Percentiles rank a stretch among this genome's conserved stretches.
phyloP scores from a whole-genome alignment of 2,329 filamentous ascomycete genomes.

The Diaporthe sp. region DNA sequence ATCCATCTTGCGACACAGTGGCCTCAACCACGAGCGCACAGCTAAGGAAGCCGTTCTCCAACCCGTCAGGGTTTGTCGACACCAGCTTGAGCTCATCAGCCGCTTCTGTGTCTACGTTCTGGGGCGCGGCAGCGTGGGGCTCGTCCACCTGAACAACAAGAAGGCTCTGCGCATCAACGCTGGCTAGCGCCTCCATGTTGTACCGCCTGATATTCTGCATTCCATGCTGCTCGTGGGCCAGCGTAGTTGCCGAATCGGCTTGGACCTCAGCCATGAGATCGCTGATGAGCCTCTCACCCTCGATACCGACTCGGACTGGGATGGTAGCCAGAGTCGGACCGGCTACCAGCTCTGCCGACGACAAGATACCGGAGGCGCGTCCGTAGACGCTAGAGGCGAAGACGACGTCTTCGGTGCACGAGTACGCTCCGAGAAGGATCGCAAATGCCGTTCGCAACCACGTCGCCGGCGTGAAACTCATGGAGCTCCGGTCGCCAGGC shows the following conservation, averaged over 20 bases:
- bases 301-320: slow-evolving; percentile 3
- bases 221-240: slow-evolving; percentile 27
- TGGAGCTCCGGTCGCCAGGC: neutral
- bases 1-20: neutral
- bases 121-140: neutral
- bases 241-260: slow-evolving; percentile 21
- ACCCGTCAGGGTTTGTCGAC: neutral
- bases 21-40: neutral
- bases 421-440: neutral
- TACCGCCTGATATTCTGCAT: slow-evolving; percentile 34
- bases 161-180: slow-evolving; percentile 23
- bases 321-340: slow-evolving; percentile 9
- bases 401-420: neutral
- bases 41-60: slow-evolving; percentile 7
- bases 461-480: neutral
- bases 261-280: slow-evolving; percentile 18
- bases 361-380: neutral
- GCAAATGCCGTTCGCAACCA: neutral
- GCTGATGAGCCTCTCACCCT: neutral
- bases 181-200: slow-evolving; percentile 26
- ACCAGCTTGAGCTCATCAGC: neutral
- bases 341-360: neutral
- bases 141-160: slow-evolving; percentile 29
- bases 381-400: slow-evolving; percentile 6
- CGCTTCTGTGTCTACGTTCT: slow-evolving; percentile 5